Evolutionary conservation across 2,329 filamentous ascomycete genomes (phyloP).

Genomic region (Colletotrichum shisoi): DNA sequence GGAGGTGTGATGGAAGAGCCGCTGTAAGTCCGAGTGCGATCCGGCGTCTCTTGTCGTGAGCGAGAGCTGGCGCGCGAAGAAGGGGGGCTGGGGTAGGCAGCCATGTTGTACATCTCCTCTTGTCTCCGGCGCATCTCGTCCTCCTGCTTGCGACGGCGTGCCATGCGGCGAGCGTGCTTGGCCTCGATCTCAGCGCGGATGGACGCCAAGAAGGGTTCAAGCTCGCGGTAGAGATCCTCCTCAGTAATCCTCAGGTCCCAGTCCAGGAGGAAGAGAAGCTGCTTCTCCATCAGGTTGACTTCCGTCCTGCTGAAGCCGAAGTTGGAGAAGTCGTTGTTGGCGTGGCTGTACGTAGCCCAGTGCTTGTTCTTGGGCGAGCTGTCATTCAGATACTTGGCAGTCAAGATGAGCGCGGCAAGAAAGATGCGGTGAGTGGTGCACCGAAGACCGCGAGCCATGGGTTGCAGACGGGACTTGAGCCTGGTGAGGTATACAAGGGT

Average conservation of each 20-base stretch:
- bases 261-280: slow-evolving; percentile 90
- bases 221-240: slow-evolving; percentile 84
- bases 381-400: slow-evolving; percentile 98
- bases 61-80: slow-evolving; percentile 55
- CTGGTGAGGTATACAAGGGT: slow-evolving; percentile 91
- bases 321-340: slow-evolving; percentile 68
- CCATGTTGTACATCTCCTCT: slow-evolving; percentile 47
- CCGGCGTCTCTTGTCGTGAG: slow-evolving; percentile 53
- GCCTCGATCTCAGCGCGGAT: slow-evolving; percentile 71
- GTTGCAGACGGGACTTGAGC: slow-evolving; percentile 83
- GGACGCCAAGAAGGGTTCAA: slow-evolving; percentile 87
- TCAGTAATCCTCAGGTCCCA: slow-evolving; percentile 90
- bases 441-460: slow-evolving; percentile 92
- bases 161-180: slow-evolving; percentile 60
- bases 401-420: slow-evolving; percentile 81
- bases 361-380: slow-evolving; percentile 99
- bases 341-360: slow-evolving; percentile 92
- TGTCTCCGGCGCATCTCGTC: slow-evolving; percentile 50
- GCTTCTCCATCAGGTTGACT: slow-evolving; percentile 99
- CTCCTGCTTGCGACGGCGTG: slow-evolving; percentile 58
- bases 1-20: slow-evolving; percentile 54
- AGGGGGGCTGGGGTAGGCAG: slow-evolving; percentile 57
- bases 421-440: slow-evolving; percentile 99
- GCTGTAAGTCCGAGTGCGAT: slow-evolving; percentile 52
- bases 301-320: slow-evolving; percentile 95